Base-by-base conservation (phyloP, 2,329 filamentous ascomycete genomes). In the Talaromyces funiculosus region DNA sequence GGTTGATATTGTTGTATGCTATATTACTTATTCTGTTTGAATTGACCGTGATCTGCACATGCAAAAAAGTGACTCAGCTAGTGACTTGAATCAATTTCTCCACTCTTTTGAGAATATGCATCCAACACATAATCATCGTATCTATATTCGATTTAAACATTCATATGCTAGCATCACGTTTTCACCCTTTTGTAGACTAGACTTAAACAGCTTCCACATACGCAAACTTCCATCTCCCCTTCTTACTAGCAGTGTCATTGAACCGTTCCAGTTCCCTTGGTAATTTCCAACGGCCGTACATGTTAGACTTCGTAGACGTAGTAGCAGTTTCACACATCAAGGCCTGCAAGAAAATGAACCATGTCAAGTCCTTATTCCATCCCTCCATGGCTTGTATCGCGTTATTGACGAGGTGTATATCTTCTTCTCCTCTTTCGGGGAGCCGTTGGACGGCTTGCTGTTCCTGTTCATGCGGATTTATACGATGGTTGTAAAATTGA, bases 351-450 rank as follows among this genome's bases (percentile, higher is more conserved):
- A 77, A 77, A 5, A 77, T 65, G 57, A 77, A 73, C 75, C 75
- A 78, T 0, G 75, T 72, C 31, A 77, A 57, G 65, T 77, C 75
- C 9, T 67, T 63, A 62, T 77, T 77, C 74, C 74, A 77, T 9
- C 67, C 68, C 62, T 75, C 70, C 75, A 78, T 77, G 1, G 75
- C 72, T 9, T 64, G 65, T 49, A 77, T 71, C 1, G 70, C 71
- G 10, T 63, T 56, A 9, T 74, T 66, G 12, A 75, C 66, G 1
- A 66, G 64, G 10, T 66, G 57, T 18, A 69, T 33, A 20, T 59
- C 59, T 33, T 53, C 55, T 10, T 53, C 35, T 10, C 38, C 51
- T 40, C 66, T 59, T 62, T 64, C 31, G 24, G 26, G 35, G 18
- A 33, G 47, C 38, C 16, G 16, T 22, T 26, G 49, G 16, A 38